Conservation (phyloP, 2,329 filamentous ascomycete species). For the Aureobasidium sp. region DNA sequence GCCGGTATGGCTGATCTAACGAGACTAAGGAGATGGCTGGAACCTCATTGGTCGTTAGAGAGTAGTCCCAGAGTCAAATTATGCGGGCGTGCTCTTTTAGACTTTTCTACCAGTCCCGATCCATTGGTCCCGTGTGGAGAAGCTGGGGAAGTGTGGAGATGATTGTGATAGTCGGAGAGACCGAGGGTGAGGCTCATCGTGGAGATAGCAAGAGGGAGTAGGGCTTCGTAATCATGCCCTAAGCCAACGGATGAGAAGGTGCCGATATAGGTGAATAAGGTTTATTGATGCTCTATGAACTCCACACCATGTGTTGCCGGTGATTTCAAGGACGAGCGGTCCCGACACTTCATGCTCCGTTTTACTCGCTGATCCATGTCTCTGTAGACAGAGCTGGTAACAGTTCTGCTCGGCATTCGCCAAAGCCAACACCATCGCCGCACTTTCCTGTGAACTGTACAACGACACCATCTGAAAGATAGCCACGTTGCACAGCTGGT, state of each 20-base stretch:
- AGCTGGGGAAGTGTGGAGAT: not conserved
- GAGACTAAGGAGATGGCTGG: not conserved
- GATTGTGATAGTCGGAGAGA: too few species aligned
- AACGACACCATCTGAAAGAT: constrained; percentile 35
- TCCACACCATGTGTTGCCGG: not conserved
- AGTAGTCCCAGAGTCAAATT: not conserved
- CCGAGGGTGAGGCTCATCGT: not conserved
- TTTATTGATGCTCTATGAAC: not conserved
- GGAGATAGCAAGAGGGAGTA: not conserved
- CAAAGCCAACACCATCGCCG: constrained; percentile 32
- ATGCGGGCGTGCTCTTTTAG: not conserved
- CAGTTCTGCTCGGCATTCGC: constrained; percentile 31
- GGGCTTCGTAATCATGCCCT: not conserved
- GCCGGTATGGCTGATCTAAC: not conserved
- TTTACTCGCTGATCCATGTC: constrained; percentile 11
- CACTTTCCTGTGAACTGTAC: constrained; percentile 30
- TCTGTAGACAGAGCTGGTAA: constrained; percentile 19
- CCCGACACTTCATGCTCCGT: not conserved
- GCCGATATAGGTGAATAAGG: not conserved
- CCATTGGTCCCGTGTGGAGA: not conserved
- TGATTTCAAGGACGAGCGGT: not conserved
- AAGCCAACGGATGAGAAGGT: not conserved
- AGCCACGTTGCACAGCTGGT: constrained; percentile 27
- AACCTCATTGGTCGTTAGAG: not conserved
- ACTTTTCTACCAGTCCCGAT: too few species aligned